These are phyloP conservation scores for Populus tremula DNA, from an alignment of 345 rosid species.

Conservation along the genomic window DNA sequence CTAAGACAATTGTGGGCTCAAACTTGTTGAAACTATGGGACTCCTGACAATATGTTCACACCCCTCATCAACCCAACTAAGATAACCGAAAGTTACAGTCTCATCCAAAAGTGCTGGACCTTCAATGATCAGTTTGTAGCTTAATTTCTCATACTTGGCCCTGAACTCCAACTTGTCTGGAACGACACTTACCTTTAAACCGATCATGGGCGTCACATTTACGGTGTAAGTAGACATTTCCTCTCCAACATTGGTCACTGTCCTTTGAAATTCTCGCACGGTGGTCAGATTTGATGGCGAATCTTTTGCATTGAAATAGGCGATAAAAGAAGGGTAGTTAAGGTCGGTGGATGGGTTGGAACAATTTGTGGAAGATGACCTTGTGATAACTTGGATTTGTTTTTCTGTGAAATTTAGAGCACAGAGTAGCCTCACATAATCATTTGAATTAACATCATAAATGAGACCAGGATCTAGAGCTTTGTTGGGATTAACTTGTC, in stretches of 20 bases:
- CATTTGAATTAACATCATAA: constrained; percentile 39
- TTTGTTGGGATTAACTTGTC: constrained; percentile 51
- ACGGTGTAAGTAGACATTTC: constrained; percentile 34
- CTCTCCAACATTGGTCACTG: constrained; percentile 53
- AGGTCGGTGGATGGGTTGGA: constrained; percentile 42
- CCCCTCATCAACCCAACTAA: constrained; percentile 45
- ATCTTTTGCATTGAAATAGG: constrained; percentile 20
- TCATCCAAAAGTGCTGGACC: constrained; percentile 22
- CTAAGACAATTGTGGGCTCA: neutral
- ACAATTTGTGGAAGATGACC: constrained; percentile 37
- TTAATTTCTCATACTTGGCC: constrained; percentile 39
- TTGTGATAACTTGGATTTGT: constrained; percentile 47
- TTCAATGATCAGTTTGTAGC: constrained; percentile 39
- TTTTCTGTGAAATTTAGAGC: constrained; percentile 41
- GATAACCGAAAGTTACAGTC: constrained; percentile 31
- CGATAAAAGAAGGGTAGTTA: constrained; percentile 62
- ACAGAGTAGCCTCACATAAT: constrained; percentile 47
- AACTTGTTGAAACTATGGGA: constrained; percentile 40
- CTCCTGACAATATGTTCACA: constrained; percentile 44
- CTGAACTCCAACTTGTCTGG: constrained; percentile 45
- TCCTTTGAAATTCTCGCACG: constrained; percentile 37
- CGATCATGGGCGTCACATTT: constrained; percentile 24
- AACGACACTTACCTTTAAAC: constrained; percentile 27
- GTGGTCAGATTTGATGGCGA: neutral
- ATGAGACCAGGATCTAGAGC: constrained; percentile 59